Conservation (phyloP, 768 basidiomycete species). For the Floccularia luteovirens region DNA sequence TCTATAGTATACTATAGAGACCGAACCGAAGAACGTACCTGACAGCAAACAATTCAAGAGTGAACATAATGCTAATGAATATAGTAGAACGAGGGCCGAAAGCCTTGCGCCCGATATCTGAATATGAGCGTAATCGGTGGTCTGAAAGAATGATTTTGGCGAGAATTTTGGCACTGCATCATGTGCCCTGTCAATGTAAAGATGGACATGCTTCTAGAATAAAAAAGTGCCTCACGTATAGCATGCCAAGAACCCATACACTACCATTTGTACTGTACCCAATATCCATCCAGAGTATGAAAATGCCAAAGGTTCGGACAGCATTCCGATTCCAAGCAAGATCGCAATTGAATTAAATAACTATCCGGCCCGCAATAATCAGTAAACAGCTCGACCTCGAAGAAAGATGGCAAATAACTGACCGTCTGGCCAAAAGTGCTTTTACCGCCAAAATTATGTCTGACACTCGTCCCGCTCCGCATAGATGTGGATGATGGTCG, state of each 20-base stretch:
- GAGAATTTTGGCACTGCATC: constrained; percentile 74
- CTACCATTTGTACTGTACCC: constrained; percentile 66
- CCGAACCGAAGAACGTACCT: constrained; percentile 33
- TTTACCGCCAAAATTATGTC: constrained; percentile 36
- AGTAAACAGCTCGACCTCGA: constrained; percentile 4
- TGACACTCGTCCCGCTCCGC: constrained; percentile 17
- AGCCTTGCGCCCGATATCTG: constrained; percentile 85
- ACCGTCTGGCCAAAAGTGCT: constrained; percentile 75
- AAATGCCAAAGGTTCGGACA: constrained; percentile 87
- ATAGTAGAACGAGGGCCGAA: constrained; percentile 70
- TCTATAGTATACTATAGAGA: not conserved
- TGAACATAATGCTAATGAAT: constrained; percentile 68
- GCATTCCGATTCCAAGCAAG: constrained; percentile 81
- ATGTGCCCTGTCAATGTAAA: not conserved
- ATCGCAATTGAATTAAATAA: constrained; percentile 89
- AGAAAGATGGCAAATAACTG: constrained; percentile 10
- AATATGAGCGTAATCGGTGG: constrained; percentile 67
- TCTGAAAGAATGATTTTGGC: constrained; percentile 71
- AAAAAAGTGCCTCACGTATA: constrained; percentile 64
- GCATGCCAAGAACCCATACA: constrained; percentile 76
- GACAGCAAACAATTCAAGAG: constrained; percentile 80
- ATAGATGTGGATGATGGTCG: constrained; percentile 25
- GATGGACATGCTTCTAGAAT: not conserved
- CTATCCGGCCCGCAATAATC: constrained; percentile 24
- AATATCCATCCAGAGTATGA: constrained; percentile 85